Conservation (phyloP, 257 asterid species). For the Nicotiana undulata region DNA sequence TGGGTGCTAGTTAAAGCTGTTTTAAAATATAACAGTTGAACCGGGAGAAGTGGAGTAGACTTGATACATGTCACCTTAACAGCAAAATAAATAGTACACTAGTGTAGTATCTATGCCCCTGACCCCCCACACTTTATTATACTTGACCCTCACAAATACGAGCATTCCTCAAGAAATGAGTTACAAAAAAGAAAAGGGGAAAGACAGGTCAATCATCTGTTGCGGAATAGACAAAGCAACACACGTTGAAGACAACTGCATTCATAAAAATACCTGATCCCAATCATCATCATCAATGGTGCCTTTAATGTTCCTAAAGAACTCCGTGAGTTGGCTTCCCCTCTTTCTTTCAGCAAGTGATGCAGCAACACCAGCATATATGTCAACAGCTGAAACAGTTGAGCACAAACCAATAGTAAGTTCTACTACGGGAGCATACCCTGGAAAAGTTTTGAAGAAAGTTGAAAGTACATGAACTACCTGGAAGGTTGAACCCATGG, state of each 20-base stretch:
- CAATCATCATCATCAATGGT: slow-evolving; percentile 94
- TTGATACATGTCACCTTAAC: not conserved
- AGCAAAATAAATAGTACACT: not conserved
- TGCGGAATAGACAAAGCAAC: not conserved
- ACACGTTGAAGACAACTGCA: not conserved
- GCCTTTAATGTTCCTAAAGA: slow-evolving; percentile 89
- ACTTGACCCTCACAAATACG: not conserved
- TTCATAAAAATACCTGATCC: slow-evolving; percentile 63
- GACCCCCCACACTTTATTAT: not conserved
- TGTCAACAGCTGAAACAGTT: slow-evolving; percentile 70
- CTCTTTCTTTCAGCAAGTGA: slow-evolving; percentile 95
- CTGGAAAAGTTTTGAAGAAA: not conserved
- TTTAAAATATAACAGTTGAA: not conserved
- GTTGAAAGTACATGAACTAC: slow-evolving; percentile 23
- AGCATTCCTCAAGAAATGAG: not conserved
- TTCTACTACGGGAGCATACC: not conserved
- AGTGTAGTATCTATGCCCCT: not conserved
- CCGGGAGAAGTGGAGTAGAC: not conserved
- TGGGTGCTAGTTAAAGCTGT: not conserved
- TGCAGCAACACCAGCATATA: slow-evolving; percentile 95
- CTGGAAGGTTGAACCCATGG: slow-evolving; percentile 85
- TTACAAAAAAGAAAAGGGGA: not conserved
- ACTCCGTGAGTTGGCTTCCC: slow-evolving; percentile 92
- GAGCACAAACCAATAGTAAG: not conserved
- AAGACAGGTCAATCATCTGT: not conserved